Percentiles rank a stretch among this genome's conserved stretches.
phyloP scores from a whole-genome alignment of 371 early-diverging fungal species.

The Gilbertella persicaria region DNA sequence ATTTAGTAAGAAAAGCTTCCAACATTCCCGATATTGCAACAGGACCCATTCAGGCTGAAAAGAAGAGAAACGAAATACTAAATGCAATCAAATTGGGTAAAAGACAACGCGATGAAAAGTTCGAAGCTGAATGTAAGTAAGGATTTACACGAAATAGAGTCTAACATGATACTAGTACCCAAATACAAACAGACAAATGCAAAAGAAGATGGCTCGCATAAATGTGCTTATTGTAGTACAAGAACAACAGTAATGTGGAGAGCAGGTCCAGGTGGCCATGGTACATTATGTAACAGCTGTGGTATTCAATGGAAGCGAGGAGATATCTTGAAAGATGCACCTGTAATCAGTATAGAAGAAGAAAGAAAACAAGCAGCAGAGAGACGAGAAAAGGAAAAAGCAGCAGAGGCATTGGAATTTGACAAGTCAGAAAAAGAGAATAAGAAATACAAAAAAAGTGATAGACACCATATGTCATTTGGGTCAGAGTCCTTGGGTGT shows the following conservation, averaged over 20 bases:
- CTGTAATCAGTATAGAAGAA: slow-evolving; percentile 34
- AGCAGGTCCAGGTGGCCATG: slow-evolving; percentile 42
- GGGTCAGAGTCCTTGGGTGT: slow-evolving; percentile 10
- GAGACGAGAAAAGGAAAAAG: slow-evolving; percentile 21
- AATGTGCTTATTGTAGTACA: slow-evolving; percentile 48
- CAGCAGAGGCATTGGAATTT: slow-evolving; percentile 13
- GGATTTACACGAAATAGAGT: background rate
- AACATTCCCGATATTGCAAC: slow-evolving; percentile 38
- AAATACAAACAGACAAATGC: slow-evolving; percentile 19
- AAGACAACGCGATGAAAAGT: slow-evolving; percentile 31
- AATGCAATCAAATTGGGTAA: slow-evolving; percentile 45
- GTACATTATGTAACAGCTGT: slow-evolving; percentile 52
- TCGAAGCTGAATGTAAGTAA: slow-evolving; percentile 34
- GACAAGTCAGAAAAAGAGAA: slow-evolving; percentile 25
- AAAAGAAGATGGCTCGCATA: slow-evolving; percentile 39
- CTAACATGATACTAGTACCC: no score
- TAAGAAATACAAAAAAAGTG: slow-evolving; percentile 14
- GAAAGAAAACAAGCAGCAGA: slow-evolving; percentile 26
- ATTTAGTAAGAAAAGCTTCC: slow-evolving; percentile 27
- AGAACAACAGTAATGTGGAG: slow-evolving; percentile 49
- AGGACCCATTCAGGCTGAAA: slow-evolving; percentile 46
- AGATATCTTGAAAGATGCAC: slow-evolving; percentile 49
- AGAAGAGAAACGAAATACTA: slow-evolving; percentile 44
- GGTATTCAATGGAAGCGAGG: slow-evolving; percentile 58
- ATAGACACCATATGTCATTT: background rate